A percentile compares a stretch with the other conserved stretches of the same genome.
Conservation (phyloP, 495 filamentous ascomycete species). For the Letharia columbiana region DNA sequence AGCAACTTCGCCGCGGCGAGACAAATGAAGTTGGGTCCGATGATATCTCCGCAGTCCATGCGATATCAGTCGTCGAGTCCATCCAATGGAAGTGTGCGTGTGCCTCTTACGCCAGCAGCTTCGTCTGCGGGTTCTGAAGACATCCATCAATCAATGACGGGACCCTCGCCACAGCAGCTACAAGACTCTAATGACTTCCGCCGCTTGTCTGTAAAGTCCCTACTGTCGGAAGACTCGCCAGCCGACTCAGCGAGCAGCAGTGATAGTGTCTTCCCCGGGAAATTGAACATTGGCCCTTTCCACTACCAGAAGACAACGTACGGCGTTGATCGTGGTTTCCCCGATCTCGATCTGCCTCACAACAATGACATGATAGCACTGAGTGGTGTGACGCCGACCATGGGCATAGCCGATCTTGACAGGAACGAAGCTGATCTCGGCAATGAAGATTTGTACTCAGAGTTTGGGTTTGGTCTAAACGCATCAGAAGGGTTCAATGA, state of each 20-base stretch:
- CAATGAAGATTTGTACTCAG: conserved; percentile 22
- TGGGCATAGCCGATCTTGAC: conserved; percentile 22
- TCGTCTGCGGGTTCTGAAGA: conserved; percentile 23
- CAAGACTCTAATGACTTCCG: conserved; percentile 30
- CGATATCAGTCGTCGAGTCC: conserved; percentile 20
- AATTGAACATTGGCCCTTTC: conserved; percentile 13
- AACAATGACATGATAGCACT: conserved; percentile 53
- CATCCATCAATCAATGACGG: conserved; percentile 15
- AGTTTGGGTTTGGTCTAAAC: conserved; percentile 42
- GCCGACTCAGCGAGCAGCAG: conserved; percentile 17
- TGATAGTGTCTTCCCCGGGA: conserved; percentile 11
- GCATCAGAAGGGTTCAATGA: conserved; percentile 42
- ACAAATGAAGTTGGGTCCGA: background rate
- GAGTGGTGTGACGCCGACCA: conserved; percentile 20
- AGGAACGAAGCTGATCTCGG: conserved; percentile 18
- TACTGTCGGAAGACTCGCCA: conserved; percentile 32
- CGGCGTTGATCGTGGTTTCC: conserved; percentile 59
- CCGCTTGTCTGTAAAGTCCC: conserved; percentile 37
- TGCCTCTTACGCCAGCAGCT: conserved; percentile 28
- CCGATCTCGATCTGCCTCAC: conserved; percentile 57
- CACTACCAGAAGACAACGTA: conserved; percentile 34
- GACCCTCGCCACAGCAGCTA: conserved; percentile 3
- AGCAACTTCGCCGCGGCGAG: conserved; percentile 10
- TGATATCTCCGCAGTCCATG: conserved; percentile 12
- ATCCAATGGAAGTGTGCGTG: conserved; percentile 11